phyloP scores from a whole-genome alignment of 805 yeast species.

The Pichia membranifaciens region DNA sequence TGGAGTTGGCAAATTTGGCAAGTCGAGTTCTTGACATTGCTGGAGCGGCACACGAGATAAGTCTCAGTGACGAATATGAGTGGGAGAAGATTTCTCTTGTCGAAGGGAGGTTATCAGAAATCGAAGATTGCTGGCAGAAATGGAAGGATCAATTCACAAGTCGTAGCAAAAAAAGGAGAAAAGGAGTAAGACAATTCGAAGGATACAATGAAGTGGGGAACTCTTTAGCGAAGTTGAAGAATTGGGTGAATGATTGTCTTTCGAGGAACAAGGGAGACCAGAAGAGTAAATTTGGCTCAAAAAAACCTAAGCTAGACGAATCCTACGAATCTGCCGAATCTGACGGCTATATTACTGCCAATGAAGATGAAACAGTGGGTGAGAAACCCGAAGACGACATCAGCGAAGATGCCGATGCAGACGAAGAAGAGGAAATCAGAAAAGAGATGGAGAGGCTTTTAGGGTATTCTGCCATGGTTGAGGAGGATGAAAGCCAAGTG shows the following conservation, averaged over 20 bases:
- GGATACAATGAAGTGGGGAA: constrained; percentile 1
- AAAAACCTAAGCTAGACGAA: background rate
- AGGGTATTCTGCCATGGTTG: constrained; percentile 7
- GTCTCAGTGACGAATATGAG: background rate
- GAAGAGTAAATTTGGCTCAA: background rate
- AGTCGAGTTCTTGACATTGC: constrained; percentile 7
- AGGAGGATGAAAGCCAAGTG: background rate
- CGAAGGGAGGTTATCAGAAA: constrained; percentile 4
- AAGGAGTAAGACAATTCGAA: constrained; percentile 7
- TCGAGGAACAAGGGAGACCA: background rate
- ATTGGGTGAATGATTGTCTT: background rate
- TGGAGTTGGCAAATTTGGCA: constrained; percentile 8
- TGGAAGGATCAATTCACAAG: constrained; percentile 11
- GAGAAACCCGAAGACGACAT: constrained; percentile 2
- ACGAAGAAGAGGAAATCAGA: constrained; percentile 8
- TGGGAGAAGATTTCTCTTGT: constrained; percentile 2
- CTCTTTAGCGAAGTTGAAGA: background rate
- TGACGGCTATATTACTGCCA: constrained; percentile 1
- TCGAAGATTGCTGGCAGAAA: constrained; percentile 4
- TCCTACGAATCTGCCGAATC: constrained; percentile 1
- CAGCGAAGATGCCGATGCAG: background rate
- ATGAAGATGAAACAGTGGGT: constrained; percentile 2
- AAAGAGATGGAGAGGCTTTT: constrained; percentile 11
- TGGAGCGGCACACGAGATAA: background rate
- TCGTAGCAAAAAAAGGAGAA: background rate